Percentiles rank a stretch among this genome's conserved stretches.
Evolutionary conservation across 306 rosid genomes (phyloP).

Genomic region (Begonia peltatifolia): DNA sequence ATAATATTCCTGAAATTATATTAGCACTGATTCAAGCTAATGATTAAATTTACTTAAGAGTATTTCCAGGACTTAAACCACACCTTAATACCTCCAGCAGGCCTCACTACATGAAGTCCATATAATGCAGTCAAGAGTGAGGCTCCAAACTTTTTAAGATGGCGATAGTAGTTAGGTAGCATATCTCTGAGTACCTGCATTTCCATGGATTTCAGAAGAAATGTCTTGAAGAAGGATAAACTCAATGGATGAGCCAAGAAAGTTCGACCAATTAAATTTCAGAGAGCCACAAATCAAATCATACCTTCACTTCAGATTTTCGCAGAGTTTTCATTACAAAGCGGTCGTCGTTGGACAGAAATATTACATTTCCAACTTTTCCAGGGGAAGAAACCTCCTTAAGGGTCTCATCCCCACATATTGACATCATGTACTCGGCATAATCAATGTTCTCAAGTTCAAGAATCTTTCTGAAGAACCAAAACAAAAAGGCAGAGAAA

Average conservation of each 20-base stretch:
- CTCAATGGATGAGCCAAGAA: background rate
- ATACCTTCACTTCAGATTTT: slow-evolving; percentile 29
- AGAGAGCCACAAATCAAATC: background rate
- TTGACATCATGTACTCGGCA: slow-evolving; percentile 16
- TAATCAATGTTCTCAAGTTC: slow-evolving; percentile 20
- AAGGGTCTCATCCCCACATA: slow-evolving; percentile 20
- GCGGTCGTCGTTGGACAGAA: slow-evolving; percentile 13
- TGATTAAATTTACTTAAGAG: background rate
- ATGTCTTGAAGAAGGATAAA: slow-evolving; percentile 1
- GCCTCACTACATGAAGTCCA: slow-evolving; percentile 31
- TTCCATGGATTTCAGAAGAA: slow-evolving; percentile 1
- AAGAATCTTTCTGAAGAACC: slow-evolving; percentile 21
- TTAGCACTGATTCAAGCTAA: background rate
- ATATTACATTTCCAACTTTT: slow-evolving; percentile 16
- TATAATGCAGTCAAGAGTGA: slow-evolving; percentile 22
- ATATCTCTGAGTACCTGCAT: slow-evolving; percentile 20
- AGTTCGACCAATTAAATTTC: background rate
- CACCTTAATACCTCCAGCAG: slow-evolving; percentile 33
- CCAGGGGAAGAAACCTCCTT: slow-evolving; percentile 18
- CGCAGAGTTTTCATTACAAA: slow-evolving; percentile 18
- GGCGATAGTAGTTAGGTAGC: slow-evolving; percentile 32
- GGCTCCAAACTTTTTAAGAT: slow-evolving; percentile 14
- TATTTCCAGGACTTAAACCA: background rate
- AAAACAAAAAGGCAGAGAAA: background rate
- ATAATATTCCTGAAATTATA: background rate